Conservation (phyloP, 345 rosid species). For the Gynandropsis gynandra region DNA sequence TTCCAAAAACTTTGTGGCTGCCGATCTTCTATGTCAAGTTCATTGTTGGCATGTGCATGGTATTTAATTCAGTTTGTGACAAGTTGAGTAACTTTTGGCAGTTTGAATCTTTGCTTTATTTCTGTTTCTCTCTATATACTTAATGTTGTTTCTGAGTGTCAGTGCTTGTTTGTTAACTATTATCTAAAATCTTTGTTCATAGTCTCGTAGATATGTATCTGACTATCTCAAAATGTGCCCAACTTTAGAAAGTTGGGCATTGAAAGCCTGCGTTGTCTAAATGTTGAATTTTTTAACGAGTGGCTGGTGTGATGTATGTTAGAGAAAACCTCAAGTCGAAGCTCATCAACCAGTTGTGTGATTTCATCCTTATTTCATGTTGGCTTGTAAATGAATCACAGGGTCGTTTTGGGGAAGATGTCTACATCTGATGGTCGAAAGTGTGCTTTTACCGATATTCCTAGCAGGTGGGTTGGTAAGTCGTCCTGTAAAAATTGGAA, state of each 20-base stretch:
- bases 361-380: slow-evolving; percentile 28
- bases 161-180: slow-evolving; percentile 14
- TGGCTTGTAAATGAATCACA: slow-evolving; percentile 61
- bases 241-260: slow-evolving; percentile 1
- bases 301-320: slow-evolving; percentile 20
- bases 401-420: slow-evolving; percentile 95
- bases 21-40: too few species aligned
- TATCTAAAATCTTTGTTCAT: slow-evolving; percentile 3
- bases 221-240: slow-evolving; percentile 8
- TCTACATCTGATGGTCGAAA: slow-evolving; percentile 79
- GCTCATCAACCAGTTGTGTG: slow-evolving; percentile 29
- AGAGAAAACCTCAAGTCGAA: slow-evolving; percentile 19
- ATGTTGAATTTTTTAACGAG: slow-evolving; percentile 19
- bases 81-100: neutral
- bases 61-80: too few species aligned
- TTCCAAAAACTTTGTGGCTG: too few species aligned
- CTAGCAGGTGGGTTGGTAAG: slow-evolving; percentile 96
- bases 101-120: neutral
- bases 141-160: neutral
- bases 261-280: slow-evolving; percentile 3
- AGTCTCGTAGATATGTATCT: slow-evolving; percentile 6
- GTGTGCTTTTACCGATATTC: slow-evolving; percentile 76
- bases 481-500: slow-evolving; percentile 32
- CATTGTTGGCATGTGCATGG: too few species aligned
- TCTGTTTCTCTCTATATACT: neutral